A percentile compares a stretch with the other conserved stretches of the same genome.
phyloP scores from a whole-genome alignment of 768 basidiomycete species.

The Lactarius sanguifluus region DNA sequence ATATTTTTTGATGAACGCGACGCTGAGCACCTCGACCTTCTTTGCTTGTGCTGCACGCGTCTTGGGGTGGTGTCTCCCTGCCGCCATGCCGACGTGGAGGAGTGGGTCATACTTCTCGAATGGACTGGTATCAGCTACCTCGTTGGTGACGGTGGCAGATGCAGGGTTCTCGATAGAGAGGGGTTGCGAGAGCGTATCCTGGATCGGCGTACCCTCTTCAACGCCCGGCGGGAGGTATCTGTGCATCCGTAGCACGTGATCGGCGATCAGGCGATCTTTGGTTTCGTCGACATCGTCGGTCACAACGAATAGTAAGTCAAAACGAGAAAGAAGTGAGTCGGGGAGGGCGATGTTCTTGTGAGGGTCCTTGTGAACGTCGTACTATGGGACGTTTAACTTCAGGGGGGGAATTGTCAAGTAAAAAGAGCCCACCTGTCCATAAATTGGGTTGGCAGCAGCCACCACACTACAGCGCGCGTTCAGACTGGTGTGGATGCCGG shows the following conservation, averaged over 20 bases:
- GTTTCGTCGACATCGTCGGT: conserved; percentile 97
- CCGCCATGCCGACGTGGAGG: conserved; percentile 78
- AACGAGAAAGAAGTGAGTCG: conserved; percentile 96
- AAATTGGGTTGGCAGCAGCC: conserved; percentile 98
- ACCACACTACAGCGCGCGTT: conserved; percentile 98
- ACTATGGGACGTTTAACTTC: conserved; percentile 49
- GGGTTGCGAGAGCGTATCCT: conserved; percentile 85
- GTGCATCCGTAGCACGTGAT: conserved; percentile 97
- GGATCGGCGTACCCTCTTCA: conserved; percentile 91
- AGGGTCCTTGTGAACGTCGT: conserved; percentile 99
- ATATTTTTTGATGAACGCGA: conserved; percentile 96
- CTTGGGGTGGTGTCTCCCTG: conserved; percentile 40
- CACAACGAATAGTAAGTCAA: conserved; percentile 96
- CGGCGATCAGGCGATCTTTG: conserved; percentile 91
- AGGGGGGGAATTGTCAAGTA: background rate
- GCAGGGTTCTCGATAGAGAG: conserved; percentile 83
- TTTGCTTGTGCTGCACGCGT: conserved; percentile 54
- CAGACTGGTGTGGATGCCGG: conserved; percentile 96
- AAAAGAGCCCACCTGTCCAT: conserved; percentile 64
- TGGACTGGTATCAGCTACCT: conserved; percentile 69
- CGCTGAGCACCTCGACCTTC: conserved; percentile 84
- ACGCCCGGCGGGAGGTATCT: conserved; percentile 94
- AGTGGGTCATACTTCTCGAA: conserved; percentile 98
- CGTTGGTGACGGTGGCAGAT: conserved; percentile 39
- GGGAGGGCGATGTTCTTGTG: conserved; percentile 98